phyloP scores from a whole-genome alignment of 768 basidiomycete species.

The Chalciporus chontae region DNA sequence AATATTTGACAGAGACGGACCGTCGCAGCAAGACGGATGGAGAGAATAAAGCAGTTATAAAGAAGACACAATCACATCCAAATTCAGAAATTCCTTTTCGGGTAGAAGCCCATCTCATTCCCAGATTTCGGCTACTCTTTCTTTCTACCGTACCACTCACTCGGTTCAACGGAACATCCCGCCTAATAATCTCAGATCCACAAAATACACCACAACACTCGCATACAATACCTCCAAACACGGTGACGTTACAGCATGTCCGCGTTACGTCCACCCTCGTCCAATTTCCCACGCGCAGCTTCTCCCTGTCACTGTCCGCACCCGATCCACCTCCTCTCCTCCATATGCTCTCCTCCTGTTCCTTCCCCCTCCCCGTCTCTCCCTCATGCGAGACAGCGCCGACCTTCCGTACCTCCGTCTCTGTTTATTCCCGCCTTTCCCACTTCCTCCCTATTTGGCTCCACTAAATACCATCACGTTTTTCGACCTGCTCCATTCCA shows the following conservation, averaged over 20 bases:
- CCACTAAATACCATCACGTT: no score
- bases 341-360: background rate
- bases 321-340: background rate
- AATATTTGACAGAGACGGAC: slow-evolving; percentile 13
- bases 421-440: no score
- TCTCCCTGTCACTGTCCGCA: slow-evolving; percentile 1
- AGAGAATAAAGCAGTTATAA: slow-evolving; percentile 28
- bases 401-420: slow-evolving; percentile 2
- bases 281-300: slow-evolving; percentile 32
- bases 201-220: background rate
- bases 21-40: slow-evolving; percentile 18
- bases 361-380: slow-evolving; percentile 4
- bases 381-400: slow-evolving; percentile 19
- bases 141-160: slow-evolving; percentile 32
- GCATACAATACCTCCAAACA: slow-evolving; percentile 20
- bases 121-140: slow-evolving; percentile 39
- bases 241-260: slow-evolving; percentile 30
- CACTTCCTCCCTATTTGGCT: no score
- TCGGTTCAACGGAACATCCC: slow-evolving; percentile 33
- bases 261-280: slow-evolving; percentile 28
- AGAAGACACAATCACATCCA: slow-evolving; percentile 30
- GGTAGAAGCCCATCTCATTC: slow-evolving; percentile 26
- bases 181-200: slow-evolving; percentile 30
- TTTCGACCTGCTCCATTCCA: no score
- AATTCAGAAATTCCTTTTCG: slow-evolving; percentile 23